Percentiles rank a stretch among this genome's conserved stretches.
Conservation (phyloP, 805 yeast species). For the Wickerhamomyces sydowiorum region DNA sequence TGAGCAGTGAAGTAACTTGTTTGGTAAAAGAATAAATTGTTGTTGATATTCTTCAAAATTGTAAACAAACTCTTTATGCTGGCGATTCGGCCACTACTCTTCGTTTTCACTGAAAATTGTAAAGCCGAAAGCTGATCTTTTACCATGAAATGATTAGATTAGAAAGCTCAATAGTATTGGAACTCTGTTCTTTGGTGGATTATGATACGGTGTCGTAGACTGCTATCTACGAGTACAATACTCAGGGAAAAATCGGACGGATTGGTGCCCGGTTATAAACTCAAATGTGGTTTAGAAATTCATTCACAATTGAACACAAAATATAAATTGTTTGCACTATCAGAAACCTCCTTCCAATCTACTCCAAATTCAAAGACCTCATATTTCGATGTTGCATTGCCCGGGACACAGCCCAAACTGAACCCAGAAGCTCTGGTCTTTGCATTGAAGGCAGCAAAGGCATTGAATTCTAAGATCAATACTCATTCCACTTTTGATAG, state of each 20-base stretch:
- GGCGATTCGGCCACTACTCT: neutral
- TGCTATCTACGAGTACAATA: neutral
- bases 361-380: slow-evolving; percentile 68
- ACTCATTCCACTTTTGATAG: slow-evolving; percentile 70
- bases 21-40: neutral
- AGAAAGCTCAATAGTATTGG: too few species aligned
- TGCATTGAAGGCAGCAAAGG: slow-evolving; percentile 69
- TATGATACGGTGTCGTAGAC: neutral
- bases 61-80: slow-evolving; percentile 1
- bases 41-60: neutral
- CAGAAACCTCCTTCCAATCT: slow-evolving; percentile 42
- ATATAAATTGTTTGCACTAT: slow-evolving; percentile 69
- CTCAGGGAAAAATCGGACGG: neutral
- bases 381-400: slow-evolving; percentile 78
- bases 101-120: too few species aligned
- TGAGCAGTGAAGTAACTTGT: too few species aligned
- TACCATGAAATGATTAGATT: too few species aligned
- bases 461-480: slow-evolving; percentile 57
- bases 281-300: slow-evolving; percentile 88
- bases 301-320: slow-evolving; percentile 82
- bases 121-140: too few species aligned
- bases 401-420: slow-evolving; percentile 86
- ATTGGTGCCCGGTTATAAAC: slow-evolving; percentile 21
- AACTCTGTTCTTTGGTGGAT: too few species aligned
- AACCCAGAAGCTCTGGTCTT: slow-evolving; percentile 68